Evolutionary conservation across 140 eudicot genomes (phyloP), one percentile per base, ranked within the genome.

Genomic region (Senecio squalidus): DNA sequence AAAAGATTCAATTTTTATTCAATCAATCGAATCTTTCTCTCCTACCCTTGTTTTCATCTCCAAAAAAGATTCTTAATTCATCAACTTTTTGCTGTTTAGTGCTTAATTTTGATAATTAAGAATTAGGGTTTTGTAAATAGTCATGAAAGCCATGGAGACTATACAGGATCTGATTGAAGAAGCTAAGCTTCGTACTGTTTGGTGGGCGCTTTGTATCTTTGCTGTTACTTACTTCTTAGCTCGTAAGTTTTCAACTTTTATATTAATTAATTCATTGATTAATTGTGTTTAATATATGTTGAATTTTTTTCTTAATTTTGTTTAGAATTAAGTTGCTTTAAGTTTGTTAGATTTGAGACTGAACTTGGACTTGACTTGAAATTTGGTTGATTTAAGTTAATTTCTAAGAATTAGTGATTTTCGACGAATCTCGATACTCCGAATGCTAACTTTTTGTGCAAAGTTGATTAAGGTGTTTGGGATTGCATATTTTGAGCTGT

Each of bases 161-260:
- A 10, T 92, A 20, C 80, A 79, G 25, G 96, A 87, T 92, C 96
- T 92, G 61, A 84, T 92, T 59, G 93, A 92, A 71, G 98, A 92
- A 82, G 95, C 81, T 47, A 87, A 92, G 74, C 76, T 87, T 77
- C 94, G 98, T 22, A 75, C 85, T 58, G 88, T 92, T 18, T 92
- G 88, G 94, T 92, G 98, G 98, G 87, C 76, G 31, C 75, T 92
- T 25, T 84, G 86, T 70, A 84, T 93, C 65, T 93, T 93, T 64
- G 75, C 72, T 28, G 73, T 88, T 23, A 74, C 89, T 21, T 93
- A 93, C 82, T 82, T 93, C 75, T 76, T 93, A 62, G 80, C 99
- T 17, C 89, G 99, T 93, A 78, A 76, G 96, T 66, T 69, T n/a
- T 9, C 2, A 23, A n/a, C 39, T 56, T 64, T 64, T 21, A 34